phyloP scores from a whole-genome alignment of 169 alveolate species.

The Plasmodium vivax region DNA sequence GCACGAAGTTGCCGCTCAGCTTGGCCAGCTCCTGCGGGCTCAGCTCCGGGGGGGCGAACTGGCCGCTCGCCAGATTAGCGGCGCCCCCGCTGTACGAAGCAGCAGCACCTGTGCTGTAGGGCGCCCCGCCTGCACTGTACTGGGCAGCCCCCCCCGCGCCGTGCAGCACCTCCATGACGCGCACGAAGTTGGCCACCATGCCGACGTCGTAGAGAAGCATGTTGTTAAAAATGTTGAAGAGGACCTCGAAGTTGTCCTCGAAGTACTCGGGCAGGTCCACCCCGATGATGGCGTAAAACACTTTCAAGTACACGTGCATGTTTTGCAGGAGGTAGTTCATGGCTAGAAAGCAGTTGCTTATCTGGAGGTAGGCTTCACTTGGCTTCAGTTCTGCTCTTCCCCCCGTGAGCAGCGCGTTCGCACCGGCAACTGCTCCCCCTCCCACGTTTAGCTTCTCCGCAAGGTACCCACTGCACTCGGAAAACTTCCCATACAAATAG shows the following conservation, averaged over 20 bases:
- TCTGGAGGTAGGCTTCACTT: not conserved
- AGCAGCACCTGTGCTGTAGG: not conserved
- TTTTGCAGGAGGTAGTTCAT: slow-evolving; percentile 17
- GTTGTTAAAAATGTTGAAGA: slow-evolving; percentile 22
- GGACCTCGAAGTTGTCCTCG: slow-evolving; percentile 59
- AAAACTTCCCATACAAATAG: slow-evolving; percentile 16
- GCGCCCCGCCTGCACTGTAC: not conserved
- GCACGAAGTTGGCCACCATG: not conserved
- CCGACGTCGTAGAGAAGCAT: slow-evolving; percentile 19
- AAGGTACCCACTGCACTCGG: slow-evolving; percentile 6
- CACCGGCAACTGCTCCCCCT: not conserved
- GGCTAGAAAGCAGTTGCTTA: slow-evolving; percentile 6
- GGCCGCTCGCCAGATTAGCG: too few relatives aligned
- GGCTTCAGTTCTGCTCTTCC: not conserved
- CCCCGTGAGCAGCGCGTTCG: not conserved
- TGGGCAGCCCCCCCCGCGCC: too few relatives aligned
- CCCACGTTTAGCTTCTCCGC: not conserved
- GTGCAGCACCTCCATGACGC: not conserved
- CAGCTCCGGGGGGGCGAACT: not conserved
- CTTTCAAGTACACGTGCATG: slow-evolving; percentile 15
- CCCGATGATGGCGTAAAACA: slow-evolving; percentile 7
- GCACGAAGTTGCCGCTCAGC: not conserved
- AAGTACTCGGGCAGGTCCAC: slow-evolving; percentile 56
- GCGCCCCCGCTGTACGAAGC: not conserved
- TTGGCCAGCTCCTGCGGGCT: not conserved